Conservation (phyloP, 352 stramenopile genomes). For the Globisporangium iwayamae region DNA sequence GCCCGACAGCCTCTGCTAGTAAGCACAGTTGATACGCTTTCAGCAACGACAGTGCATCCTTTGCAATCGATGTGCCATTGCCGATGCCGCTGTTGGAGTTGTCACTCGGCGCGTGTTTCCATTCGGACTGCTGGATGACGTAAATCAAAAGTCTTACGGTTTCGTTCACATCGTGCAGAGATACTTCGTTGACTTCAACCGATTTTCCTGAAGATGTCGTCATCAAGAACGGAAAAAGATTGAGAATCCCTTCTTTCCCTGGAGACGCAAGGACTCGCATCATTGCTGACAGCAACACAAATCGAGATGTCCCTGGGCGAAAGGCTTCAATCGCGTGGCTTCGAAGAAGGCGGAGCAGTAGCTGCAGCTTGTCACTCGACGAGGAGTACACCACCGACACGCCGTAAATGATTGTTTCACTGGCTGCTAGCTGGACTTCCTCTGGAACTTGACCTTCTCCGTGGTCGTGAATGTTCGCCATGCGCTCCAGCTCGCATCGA, state of each 20-base stretch:
- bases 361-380: constrained; percentile 52
- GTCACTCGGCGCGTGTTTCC: not conserved
- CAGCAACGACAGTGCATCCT: constrained; percentile 45
- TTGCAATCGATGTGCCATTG: constrained; percentile 21
- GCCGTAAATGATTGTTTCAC: constrained; percentile 58
- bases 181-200: not conserved
- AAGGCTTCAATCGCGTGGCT: constrained; percentile 34
- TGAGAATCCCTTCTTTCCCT: constrained; percentile 62
- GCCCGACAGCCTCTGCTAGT: constrained; percentile 65
- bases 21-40: constrained; percentile 78
- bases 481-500: constrained; percentile 42
- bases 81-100: not conserved
- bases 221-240: constrained; percentile 48
- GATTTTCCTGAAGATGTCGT: constrained; percentile 6
- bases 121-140: constrained; percentile 21
- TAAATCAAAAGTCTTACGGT: constrained; percentile 36
- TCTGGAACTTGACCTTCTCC: constrained; percentile 3
- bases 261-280: constrained; percentile 51
- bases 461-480: constrained; percentile 33
- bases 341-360: constrained; percentile 64
- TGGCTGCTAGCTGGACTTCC: constrained; percentile 53
- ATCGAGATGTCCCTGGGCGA: constrained; percentile 30
- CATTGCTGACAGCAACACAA: constrained; percentile 55
- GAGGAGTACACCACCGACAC: constrained; percentile 63
- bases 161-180: constrained; percentile 29